Conservation (phyloP, 257 asterid species). For the Lithospermum erythrorhizon region DNA sequence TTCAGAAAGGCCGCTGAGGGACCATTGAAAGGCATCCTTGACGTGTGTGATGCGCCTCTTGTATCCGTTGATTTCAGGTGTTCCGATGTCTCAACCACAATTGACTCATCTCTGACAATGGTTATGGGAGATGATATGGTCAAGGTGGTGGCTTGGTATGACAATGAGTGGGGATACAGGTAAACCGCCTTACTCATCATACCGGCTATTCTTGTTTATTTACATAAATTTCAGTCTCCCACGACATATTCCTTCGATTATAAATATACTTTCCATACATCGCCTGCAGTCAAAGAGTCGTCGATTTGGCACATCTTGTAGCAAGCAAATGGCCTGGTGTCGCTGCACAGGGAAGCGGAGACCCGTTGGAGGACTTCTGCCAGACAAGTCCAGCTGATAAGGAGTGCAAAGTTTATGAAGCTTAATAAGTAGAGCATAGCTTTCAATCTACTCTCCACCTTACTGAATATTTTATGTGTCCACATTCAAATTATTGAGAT, state of each 20-base stretch:
- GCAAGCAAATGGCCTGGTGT: conserved; percentile 75
- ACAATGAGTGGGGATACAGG: conserved; percentile 99
- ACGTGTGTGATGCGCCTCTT: conserved; percentile 65
- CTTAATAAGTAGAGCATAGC: background rate
- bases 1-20: conserved; percentile 86
- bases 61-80: conserved; percentile 67
- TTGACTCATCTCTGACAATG: conserved; percentile 88
- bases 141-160: conserved; percentile 97
- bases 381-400: conserved; percentile 16
- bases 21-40: conserved; percentile 59
- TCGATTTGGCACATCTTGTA: conserved; percentile 86
- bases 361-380: conserved; percentile 83
- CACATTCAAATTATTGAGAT: no score
- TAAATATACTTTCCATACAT: background rate
- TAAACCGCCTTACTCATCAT: conserved; percentile 8
- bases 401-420: conserved; percentile 6
- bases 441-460: no score
- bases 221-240: no score
- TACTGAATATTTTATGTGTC: no score
- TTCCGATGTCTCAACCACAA: conserved; percentile 65
- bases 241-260: background rate
- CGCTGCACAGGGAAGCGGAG: conserved; percentile 47
- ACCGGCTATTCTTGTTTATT: background rate
- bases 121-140: conserved; percentile 98
- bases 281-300: conserved; percentile 76